These are phyloP conservation scores for Trichoderma semiorbis DNA, from an alignment of 2,329 filamentous ascomycete genomes.

Conservation along the genomic window DNA sequence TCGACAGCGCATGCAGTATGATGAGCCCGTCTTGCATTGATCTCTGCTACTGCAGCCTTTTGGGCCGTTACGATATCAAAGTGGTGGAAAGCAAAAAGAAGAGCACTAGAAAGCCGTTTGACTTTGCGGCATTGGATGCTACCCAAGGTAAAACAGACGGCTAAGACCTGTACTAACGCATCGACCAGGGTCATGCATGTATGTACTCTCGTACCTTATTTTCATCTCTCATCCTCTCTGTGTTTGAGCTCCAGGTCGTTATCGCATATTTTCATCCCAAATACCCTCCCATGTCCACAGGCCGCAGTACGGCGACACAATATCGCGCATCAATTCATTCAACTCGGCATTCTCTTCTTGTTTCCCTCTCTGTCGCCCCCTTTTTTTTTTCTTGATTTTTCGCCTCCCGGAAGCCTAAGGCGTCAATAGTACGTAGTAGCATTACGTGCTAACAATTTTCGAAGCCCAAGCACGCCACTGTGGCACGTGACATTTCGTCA, in stretches of 20 bases:
- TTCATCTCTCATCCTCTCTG: neutral
- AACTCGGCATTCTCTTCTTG: neutral
- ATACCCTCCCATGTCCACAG: neutral
- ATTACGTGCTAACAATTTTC: neutral
- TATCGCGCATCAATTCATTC: neutral
- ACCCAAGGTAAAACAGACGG: slow-evolving; percentile 1
- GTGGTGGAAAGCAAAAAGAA: neutral
- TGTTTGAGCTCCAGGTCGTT: neutral
- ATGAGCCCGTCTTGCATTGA: neutral
- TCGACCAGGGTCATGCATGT: slow-evolving; percentile 5
- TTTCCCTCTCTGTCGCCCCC: neutral
- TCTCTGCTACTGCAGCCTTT: neutral
- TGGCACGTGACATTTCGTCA: slow-evolving; percentile 11
- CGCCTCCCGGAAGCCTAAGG: neutral
- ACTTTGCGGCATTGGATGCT: neutral
- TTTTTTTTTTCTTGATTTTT: neutral
- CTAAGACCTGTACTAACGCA: slow-evolving; percentile 1
- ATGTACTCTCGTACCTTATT: neutral
- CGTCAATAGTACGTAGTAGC: neutral
- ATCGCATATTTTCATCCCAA: neutral
- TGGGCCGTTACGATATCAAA: neutral
- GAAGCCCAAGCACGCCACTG: slow-evolving; percentile 1
- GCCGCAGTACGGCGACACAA: neutral
- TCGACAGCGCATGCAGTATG: neutral
- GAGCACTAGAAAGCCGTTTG: slow-evolving; percentile 8